phyloP scores from a whole-genome alignment of 768 basidiomycete genomes.

The Tephrocybe sp. region DNA sequence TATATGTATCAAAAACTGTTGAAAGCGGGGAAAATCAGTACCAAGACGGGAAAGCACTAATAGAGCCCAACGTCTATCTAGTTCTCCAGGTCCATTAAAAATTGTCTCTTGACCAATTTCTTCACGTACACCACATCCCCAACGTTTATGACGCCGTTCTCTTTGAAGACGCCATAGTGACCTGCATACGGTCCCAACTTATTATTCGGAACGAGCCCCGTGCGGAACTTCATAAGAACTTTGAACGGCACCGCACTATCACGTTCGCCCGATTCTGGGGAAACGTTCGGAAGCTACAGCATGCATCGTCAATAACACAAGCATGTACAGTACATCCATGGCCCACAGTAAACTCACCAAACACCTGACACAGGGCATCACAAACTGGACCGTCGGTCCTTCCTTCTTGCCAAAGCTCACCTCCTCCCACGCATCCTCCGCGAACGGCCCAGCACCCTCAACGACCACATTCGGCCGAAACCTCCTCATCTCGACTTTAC shows the following conservation, averaged over 20 bases:
- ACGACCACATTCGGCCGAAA: constrained; percentile 80
- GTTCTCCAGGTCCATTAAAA: too few relatives aligned
- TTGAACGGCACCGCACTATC: constrained; percentile 79
- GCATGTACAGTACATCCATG: too few relatives aligned
- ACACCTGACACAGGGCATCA: constrained; percentile 71
- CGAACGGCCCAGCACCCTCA: constrained; percentile 67
- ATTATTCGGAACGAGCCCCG: constrained; percentile 49
- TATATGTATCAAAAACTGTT: too few relatives aligned
- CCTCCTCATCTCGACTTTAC: constrained; percentile 13
- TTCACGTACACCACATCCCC: constrained; percentile 60
- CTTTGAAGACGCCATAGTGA: constrained; percentile 57
- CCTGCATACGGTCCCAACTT: constrained; percentile 64
- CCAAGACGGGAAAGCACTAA: too few relatives aligned
- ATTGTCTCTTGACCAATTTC: constrained; percentile 31
- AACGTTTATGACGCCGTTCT: constrained; percentile 52
- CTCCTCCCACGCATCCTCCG: constrained; percentile 70
- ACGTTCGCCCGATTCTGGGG: constrained; percentile 59
- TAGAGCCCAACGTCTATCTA: too few relatives aligned
- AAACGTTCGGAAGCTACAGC: constrained; percentile 74
- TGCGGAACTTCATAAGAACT: constrained; percentile 71
- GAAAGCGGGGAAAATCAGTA: too few relatives aligned
- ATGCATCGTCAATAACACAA: too few relatives aligned
- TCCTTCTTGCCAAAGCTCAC: constrained; percentile 51
- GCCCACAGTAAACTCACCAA: constrained; percentile 46
- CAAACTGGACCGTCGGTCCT: constrained; percentile 51